phyloP scores from a whole-genome alignment of 371 early-diverging fungal genomes.

The Lichtheimia hyalospora region DNA sequence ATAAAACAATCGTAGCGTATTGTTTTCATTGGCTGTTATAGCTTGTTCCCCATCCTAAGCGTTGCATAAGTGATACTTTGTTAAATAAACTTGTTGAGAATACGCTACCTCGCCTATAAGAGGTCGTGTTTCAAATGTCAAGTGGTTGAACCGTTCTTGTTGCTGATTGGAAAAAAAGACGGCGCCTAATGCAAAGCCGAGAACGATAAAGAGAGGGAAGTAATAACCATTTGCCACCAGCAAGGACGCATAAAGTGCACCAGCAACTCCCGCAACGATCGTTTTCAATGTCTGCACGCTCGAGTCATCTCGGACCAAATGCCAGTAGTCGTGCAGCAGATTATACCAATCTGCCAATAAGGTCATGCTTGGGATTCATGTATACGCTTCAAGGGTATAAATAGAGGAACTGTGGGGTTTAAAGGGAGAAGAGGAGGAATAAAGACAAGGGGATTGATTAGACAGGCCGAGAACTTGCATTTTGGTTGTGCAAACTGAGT shows the following conservation, averaged over 20 bases:
- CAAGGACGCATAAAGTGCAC: constrained; percentile 20
- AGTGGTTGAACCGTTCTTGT: constrained; percentile 2
- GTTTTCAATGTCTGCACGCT: neutral
- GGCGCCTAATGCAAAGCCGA: constrained; percentile 28
- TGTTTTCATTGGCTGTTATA: neutral
- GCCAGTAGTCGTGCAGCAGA: neutral
- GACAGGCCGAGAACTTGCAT: too few species aligned
- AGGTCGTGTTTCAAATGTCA: neutral
- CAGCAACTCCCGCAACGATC: constrained; percentile 1
- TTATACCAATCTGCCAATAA: constrained; percentile 14
- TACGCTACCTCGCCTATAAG: neutral
- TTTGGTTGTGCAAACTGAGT: neutral
- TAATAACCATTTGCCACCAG: constrained; percentile 30
- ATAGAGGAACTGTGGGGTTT: neutral
- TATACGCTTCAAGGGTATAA: neutral
- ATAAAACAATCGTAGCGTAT: constrained; percentile 22
- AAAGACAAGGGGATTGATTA: neutral
- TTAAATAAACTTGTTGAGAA: too few species aligned
- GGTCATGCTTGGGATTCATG: constrained; percentile 1
- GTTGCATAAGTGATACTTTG: neutral
- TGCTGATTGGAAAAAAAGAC: constrained; percentile 15
- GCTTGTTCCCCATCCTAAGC: neutral
- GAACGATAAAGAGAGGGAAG: constrained; percentile 23
- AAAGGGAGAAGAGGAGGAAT: too few species aligned
- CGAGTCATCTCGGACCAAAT: constrained; percentile 3